Evolutionary conservation across 73 alveolate genomes (phyloP).

Genomic region (Tetrahymena thermophila): DNA sequence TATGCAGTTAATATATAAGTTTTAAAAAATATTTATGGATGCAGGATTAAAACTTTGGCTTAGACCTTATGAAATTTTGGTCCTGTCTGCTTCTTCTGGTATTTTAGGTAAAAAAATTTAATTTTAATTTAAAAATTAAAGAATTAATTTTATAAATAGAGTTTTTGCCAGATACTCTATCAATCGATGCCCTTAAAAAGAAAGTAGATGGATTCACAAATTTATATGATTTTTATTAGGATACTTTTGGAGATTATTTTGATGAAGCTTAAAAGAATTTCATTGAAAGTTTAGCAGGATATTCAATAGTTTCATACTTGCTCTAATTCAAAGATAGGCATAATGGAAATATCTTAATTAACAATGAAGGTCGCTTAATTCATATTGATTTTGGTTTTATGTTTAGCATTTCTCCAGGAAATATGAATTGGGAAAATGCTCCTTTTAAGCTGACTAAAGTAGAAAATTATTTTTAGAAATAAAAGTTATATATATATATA

Average conservation of each 20-base stretch:
- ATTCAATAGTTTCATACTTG: slow-evolving; percentile 72
- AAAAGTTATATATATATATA: not conserved
- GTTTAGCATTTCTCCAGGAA: slow-evolving; percentile 84
- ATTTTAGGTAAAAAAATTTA: slow-evolving; percentile 13
- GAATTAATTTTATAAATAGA: slow-evolving; percentile 19
- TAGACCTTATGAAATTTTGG: slow-evolving; percentile 77
- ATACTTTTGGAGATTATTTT: slow-evolving; percentile 56
- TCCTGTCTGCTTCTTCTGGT: slow-evolving; percentile 74
- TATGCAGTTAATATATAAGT: slow-evolving; percentile 71
- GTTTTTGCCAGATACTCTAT: slow-evolving; percentile 67
- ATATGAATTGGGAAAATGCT: slow-evolving; percentile 79
- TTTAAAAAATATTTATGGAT: slow-evolving; percentile 58
- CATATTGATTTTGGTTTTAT: slow-evolving; percentile 93
- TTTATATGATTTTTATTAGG: slow-evolving; percentile 54
- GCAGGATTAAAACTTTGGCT: slow-evolving; percentile 57
- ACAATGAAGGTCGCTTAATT: slow-evolving; percentile 78
- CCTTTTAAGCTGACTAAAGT: slow-evolving; percentile 80
- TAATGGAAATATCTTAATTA: slow-evolving; percentile 83
- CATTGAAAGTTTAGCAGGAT: slow-evolving; percentile 81
- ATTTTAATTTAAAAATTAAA: not conserved
- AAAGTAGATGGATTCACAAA: slow-evolving; percentile 55
- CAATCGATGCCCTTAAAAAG: slow-evolving; percentile 74
- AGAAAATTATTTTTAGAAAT: not conserved
- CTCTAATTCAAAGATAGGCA: slow-evolving; percentile 85
- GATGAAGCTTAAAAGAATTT: slow-evolving; percentile 67